Evolutionary conservation across 441 rosid genomes (phyloP).

Genomic region (Pelargonium fulgidum): DNA sequence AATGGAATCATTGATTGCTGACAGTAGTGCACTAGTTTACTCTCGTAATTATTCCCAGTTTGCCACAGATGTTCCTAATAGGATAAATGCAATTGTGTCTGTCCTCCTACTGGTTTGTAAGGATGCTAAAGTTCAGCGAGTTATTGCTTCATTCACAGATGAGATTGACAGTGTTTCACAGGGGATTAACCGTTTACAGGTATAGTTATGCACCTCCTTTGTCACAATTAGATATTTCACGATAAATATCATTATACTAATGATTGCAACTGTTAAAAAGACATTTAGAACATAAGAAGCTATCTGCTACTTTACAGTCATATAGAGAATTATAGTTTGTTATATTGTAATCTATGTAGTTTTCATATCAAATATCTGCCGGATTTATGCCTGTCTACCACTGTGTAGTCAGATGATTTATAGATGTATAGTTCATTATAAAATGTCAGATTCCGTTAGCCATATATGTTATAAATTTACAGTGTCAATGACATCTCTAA

Average conservation of each 20-base stretch:
- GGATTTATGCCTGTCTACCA: not conserved
- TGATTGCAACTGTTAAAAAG: not conserved
- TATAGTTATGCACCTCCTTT: slow-evolving; percentile 21
- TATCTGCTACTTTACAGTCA: not conserved
- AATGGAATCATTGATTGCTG: slow-evolving; percentile 38
- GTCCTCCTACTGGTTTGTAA: slow-evolving; percentile 43
- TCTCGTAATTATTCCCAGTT: slow-evolving; percentile 22
- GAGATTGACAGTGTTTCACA: slow-evolving; percentile 42
- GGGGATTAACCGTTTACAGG: slow-evolving; percentile 47
- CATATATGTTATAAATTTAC: no score
- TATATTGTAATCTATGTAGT: not conserved
- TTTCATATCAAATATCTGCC: not conserved
- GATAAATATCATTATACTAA: not conserved
- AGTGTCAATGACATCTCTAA: not conserved
- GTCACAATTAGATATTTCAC: not conserved
- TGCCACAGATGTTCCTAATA: slow-evolving; percentile 27
- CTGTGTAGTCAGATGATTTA: not conserved
- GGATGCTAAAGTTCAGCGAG: slow-evolving; percentile 42
- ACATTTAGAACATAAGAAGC: not conserved
- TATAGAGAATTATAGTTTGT: not conserved
- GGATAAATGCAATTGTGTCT: slow-evolving; percentile 42
- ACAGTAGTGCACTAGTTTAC: slow-evolving; percentile 24
- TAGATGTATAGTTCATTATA: not conserved
- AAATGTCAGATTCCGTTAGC: not conserved
- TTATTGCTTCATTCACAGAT: slow-evolving; percentile 33